These are phyloP conservation scores for Penicillium longicatenatum DNA, from an alignment of 495 filamentous ascomycete species.

Conservation along the genomic window DNA sequence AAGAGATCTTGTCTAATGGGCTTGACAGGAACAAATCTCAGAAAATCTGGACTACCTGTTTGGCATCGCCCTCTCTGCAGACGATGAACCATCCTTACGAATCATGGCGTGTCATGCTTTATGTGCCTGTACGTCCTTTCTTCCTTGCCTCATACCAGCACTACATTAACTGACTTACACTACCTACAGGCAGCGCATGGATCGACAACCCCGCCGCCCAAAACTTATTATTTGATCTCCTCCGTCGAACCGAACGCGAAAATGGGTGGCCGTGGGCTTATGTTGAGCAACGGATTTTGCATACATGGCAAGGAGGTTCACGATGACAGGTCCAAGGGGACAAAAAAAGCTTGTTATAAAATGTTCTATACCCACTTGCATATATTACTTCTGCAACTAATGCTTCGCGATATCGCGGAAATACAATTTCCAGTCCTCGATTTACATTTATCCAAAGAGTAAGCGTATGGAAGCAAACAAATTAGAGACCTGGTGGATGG, in stretches of 20 bases:
- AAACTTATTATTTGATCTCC: conserved; percentile 27
- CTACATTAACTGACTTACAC: not conserved
- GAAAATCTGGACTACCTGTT: conserved; percentile 40
- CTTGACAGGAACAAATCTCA: conserved; percentile 27
- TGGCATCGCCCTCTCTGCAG: conserved; percentile 41
- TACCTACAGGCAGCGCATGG: conserved; percentile 35
- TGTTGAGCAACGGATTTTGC: conserved; percentile 26
- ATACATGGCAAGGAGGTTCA: conserved; percentile 19
- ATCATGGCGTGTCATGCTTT: conserved; percentile 46
- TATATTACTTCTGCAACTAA: not conserved
- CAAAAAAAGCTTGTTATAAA: not conserved
- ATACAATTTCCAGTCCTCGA: not conserved
- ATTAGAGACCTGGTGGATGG: too few relatives aligned
- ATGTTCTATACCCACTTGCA: conserved; percentile 14
- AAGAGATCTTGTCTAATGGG: not conserved
- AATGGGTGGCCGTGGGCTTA: conserved; percentile 36
- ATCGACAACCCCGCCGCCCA: conserved; percentile 30
- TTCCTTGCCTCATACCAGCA: not conserved
- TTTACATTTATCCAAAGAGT: too few relatives aligned
- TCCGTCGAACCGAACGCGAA: conserved; percentile 29
- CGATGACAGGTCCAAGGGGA: conserved; percentile 6
- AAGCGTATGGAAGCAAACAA: too few relatives aligned
- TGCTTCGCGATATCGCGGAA: not conserved
- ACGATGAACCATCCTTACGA: conserved; percentile 40
- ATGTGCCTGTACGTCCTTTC: conserved; percentile 35